These are phyloP conservation scores for Claviceps maximensis DNA, from an alignment of 2,329 filamentous ascomycete genomes.

Conservation along the genomic window DNA sequence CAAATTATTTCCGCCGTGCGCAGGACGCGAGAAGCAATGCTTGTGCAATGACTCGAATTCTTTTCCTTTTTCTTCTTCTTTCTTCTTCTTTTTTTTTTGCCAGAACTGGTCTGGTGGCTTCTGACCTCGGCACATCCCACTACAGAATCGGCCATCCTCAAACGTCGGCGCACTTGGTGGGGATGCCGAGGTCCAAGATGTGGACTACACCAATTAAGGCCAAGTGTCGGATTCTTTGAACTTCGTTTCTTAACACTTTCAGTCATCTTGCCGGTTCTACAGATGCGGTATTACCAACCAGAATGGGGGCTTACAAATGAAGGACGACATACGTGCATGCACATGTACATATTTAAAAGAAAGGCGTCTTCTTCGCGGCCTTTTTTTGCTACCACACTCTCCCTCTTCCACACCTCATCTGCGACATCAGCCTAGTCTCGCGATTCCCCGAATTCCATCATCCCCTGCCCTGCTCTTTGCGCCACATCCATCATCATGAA, in stretches of 20 bases:
- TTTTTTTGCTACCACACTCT: background rate
- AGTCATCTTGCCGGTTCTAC: background rate
- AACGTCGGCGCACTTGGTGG: too few relatives aligned
- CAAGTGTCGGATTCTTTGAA: background rate
- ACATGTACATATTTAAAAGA: background rate
- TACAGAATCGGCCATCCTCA: too few relatives aligned
- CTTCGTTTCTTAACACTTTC: background rate
- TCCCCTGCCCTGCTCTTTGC: background rate
- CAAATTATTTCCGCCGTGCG: too few relatives aligned
- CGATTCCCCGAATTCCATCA: background rate
- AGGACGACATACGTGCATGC: too few relatives aligned
- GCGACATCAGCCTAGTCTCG: background rate
- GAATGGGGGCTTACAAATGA: background rate
- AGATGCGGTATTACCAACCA: background rate
- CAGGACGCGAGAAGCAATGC: too few relatives aligned
- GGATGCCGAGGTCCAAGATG: background rate
- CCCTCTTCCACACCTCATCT: background rate
- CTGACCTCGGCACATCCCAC: too few relatives aligned
- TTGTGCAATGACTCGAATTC: too few relatives aligned
- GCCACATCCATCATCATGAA: constrained; percentile 21
- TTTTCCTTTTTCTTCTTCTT: too few relatives aligned
- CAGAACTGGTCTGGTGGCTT: too few relatives aligned
- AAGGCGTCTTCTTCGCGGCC: background rate
- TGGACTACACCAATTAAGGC: constrained; percentile 1
- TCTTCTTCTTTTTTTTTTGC: too few relatives aligned